Evolutionary conservation across 1,139 yeast species (phyloP).

Genomic region (Taphrina flavorubra): DNA sequence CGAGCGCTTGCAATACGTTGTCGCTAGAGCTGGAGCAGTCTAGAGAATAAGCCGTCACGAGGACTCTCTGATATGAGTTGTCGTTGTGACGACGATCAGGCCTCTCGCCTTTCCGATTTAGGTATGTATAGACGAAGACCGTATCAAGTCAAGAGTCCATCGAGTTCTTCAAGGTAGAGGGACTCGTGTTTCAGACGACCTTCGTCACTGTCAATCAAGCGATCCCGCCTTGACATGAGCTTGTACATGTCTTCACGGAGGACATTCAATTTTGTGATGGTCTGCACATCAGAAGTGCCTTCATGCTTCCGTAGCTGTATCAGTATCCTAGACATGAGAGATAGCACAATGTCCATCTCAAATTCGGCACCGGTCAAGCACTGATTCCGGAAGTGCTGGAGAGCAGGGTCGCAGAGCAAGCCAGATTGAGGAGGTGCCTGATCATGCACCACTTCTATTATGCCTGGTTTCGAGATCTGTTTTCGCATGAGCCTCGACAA

Average conservation of each 20-base stretch:
- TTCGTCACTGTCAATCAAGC: constrained; percentile 16
- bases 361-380: constrained; percentile 14
- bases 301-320: constrained; percentile 14
- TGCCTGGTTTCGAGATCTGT: background rate
- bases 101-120: no score
- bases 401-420: constrained; percentile 14
- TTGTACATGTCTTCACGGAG: constrained; percentile 38
- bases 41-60: no score
- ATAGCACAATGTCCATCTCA: constrained; percentile 35
- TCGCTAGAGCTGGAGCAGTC: no score
- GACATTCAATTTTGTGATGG: constrained; percentile 29
- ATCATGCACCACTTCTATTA: constrained; percentile 6
- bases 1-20: no score
- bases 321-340: constrained; percentile 35
- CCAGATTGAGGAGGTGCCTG: constrained; percentile 2
- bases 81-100: no score
- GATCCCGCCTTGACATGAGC: constrained; percentile 34
- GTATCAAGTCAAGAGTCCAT: background rate
- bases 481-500: constrained; percentile 24
- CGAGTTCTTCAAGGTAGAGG: constrained; percentile 33
- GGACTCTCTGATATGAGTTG: no score
- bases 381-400: constrained; percentile 9
- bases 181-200: constrained; percentile 25
- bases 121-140: no score
- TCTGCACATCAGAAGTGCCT: background rate